These are phyloP conservation scores for Scorias spongiosa DNA, from an alignment of 2,329 filamentous ascomycete genomes.

Conservation along the genomic window DNA sequence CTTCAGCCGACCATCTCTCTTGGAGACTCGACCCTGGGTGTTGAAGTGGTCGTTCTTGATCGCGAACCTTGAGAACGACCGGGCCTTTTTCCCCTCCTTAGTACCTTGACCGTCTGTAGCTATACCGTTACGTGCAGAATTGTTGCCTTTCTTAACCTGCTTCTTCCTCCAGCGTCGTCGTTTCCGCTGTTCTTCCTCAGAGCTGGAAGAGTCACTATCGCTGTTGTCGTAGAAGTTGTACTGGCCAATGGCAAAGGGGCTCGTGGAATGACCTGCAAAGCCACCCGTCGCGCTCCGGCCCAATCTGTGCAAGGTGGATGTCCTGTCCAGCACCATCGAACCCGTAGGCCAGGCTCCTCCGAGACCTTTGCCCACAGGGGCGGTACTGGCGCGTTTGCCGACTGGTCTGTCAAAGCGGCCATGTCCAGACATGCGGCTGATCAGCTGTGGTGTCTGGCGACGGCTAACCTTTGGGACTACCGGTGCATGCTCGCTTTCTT, in stretches of 20 bases:
- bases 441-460: too few species aligned
- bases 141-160: slow-evolving; percentile 7
- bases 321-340: background rate
- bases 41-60: slow-evolving; percentile 50
- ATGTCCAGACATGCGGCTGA: too few species aligned
- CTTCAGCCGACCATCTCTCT: slow-evolving; percentile 53
- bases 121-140: slow-evolving; percentile 1
- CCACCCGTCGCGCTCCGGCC: background rate
- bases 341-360: background rate
- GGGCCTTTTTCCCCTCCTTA: slow-evolving; percentile 4
- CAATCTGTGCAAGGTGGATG: background rate
- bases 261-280: background rate
- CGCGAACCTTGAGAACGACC: slow-evolving; percentile 38
- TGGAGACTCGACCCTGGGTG: slow-evolving; percentile 49
- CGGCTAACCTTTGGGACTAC: too few species aligned
- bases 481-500: too few species aligned
- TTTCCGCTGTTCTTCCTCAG: background rate
- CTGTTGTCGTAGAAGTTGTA: background rate
- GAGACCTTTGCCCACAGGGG: background rate
- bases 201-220: background rate
- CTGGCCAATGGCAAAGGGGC: background rate
- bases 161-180: slow-evolving; percentile 1
- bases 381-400: background rate
- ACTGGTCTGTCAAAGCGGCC: background rate
- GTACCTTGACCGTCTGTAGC: slow-evolving; percentile 1